These are phyloP conservation scores for Halophytophthora batemanensis DNA, from an alignment of 352 stramenopile species.

Conservation along the genomic window DNA sequence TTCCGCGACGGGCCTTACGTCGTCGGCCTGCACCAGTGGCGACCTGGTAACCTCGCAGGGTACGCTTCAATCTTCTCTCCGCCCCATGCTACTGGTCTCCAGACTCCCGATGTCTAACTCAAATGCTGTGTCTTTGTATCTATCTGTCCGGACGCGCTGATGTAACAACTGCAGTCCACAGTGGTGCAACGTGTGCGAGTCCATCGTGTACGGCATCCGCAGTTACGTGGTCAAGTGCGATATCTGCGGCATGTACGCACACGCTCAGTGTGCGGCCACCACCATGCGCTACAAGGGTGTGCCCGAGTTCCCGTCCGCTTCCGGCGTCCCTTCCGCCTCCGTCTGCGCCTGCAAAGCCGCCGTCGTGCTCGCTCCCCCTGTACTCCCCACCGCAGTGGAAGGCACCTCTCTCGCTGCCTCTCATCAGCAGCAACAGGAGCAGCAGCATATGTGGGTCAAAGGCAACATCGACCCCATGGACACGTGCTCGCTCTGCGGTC, in stretches of 20 bases:
- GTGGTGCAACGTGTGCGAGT: constrained; percentile 82
- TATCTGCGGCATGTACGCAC: constrained; percentile 81
- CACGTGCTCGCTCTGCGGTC: constrained; percentile 68
- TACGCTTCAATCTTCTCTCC: constrained; percentile 10
- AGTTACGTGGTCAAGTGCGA: constrained; percentile 86
- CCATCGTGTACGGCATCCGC: constrained; percentile 79
- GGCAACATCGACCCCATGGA: constrained; percentile 85
- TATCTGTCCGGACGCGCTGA: constrained; percentile 1
- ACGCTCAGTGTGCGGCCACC: constrained; percentile 65
- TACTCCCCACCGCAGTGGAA: constrained; percentile 16
- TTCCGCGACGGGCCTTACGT: constrained; percentile 76
- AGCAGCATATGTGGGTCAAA: constrained; percentile 73
- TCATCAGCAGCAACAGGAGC: constrained; percentile 8
- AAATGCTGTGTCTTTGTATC: background rate
- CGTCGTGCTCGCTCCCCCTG: constrained; percentile 13
- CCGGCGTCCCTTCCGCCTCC: background rate
- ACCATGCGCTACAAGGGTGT: constrained; percentile 44
- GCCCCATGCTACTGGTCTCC: background rate
- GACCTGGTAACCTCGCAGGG: constrained; percentile 68
- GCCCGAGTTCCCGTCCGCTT: constrained; percentile 1
- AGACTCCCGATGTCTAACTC: background rate
- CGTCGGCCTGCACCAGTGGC: constrained; percentile 72
- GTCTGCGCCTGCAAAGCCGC: constrained; percentile 23
- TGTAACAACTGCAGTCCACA: constrained; percentile 37
- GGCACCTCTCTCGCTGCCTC: constrained; percentile 6